phyloP scores from a whole-genome alignment of 768 basidiomycete species.

The Tubosaeta sp. region DNA sequence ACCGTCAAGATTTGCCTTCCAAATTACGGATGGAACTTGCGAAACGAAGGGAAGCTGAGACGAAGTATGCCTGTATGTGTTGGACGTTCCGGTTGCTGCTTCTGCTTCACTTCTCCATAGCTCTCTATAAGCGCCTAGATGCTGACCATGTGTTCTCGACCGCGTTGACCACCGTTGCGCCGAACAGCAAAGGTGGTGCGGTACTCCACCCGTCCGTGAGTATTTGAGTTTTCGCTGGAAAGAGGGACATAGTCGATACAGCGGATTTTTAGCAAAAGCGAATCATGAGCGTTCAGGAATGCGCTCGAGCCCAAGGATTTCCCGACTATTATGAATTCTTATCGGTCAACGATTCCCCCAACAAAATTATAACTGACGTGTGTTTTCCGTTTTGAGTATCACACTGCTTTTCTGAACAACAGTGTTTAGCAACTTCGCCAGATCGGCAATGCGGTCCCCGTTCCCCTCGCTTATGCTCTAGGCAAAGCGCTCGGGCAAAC shows the following conservation, averaged over 20 bases:
- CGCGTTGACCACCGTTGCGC: conserved; percentile 53
- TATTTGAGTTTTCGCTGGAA: background rate
- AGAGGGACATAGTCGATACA: background rate
- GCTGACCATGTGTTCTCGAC: conserved; percentile 54
- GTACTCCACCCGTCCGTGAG: conserved; percentile 46
- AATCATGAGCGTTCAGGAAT: conserved; percentile 61
- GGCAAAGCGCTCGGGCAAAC: conserved; percentile 46
- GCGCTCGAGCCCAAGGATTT: conserved; percentile 75
- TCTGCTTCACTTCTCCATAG: conserved; percentile 30
- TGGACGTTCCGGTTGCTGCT: background rate
- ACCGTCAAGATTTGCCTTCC: conserved; percentile 38
- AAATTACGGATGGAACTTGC: conserved; percentile 36
- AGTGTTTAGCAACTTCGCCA: conserved; percentile 60
- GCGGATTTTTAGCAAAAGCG: conserved; percentile 56
- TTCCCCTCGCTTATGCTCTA: conserved; percentile 62
- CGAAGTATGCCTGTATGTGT: conserved; percentile 24
- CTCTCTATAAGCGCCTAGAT: conserved; percentile 54
- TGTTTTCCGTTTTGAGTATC: conserved; percentile 19
- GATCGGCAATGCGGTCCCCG: conserved; percentile 78
- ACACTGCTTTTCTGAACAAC: background rate
- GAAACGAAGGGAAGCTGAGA: conserved; percentile 26
- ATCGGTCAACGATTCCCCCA: conserved; percentile 38
- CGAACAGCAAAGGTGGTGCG: conserved; percentile 44
- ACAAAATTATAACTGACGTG: conserved; percentile 48
- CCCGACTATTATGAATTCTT: conserved; percentile 65